Evolutionary conservation across 164 flowering plant genomes (phyloP).

Genomic region (Aristolochia fimbriata): DNA sequence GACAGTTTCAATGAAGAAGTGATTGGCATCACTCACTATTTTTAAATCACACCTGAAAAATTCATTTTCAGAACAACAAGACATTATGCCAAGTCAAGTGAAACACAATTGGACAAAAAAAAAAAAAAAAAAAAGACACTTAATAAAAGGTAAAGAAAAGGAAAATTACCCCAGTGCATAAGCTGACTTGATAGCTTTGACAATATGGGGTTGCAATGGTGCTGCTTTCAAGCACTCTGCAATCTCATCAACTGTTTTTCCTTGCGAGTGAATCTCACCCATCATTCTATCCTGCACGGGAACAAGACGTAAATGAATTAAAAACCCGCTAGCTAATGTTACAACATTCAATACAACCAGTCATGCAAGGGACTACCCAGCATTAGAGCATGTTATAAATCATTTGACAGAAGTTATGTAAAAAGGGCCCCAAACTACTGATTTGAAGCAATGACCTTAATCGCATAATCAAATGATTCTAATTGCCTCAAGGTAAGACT

Average conservation of each 20-base stretch:
- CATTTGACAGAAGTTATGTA: no score
- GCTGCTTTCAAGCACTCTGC: slow-evolving; percentile 39
- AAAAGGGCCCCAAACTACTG: no score
- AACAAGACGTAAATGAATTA: background rate
- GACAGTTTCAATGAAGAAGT: slow-evolving; percentile 70
- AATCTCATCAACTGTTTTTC: slow-evolving; percentile 49
- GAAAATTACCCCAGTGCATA: slow-evolving; percentile 46
- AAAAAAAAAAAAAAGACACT: background rate
- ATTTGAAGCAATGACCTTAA: no score
- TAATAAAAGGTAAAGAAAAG: background rate
- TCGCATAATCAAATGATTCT: no score
- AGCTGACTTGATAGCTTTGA: slow-evolving; percentile 48
- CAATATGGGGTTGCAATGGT: slow-evolving; percentile 37
- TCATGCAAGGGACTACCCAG: no score
- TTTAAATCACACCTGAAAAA: slow-evolving; percentile 67
- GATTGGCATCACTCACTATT: slow-evolving; percentile 78
- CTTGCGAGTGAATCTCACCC: slow-evolving; percentile 51
- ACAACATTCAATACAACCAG: no score
- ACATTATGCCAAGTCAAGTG: background rate
- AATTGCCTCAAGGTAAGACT: no score
- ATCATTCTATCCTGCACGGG: slow-evolving; percentile 45
- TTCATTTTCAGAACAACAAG: background rate
- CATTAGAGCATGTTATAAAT: no score
- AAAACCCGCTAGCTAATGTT: no score
- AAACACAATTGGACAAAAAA: background rate